Evolutionary conservation across 2,329 filamentous ascomycete genomes (phyloP).

Genomic region (Lasiodiplodia gonubiensis): DNA sequence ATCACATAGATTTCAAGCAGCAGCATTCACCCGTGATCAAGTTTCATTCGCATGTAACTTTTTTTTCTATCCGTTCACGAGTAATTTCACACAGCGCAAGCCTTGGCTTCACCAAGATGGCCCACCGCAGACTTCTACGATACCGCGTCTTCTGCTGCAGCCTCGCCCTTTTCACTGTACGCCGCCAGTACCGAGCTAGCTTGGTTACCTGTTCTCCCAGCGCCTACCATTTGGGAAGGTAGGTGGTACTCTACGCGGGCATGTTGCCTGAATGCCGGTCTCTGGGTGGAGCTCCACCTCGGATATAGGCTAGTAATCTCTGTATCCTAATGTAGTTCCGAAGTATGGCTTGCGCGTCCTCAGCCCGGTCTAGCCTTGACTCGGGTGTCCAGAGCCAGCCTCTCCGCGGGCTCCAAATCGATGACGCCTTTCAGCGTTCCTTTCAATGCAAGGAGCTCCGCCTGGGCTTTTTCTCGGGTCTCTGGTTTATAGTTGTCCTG

Average conservation of each 20-base stretch:
- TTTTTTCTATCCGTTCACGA: neutral
- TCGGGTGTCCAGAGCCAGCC: conserved; percentile 64
- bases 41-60: neutral
- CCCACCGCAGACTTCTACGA: neutral
- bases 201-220: neutral
- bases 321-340: neutral
- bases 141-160: neutral
- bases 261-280: neutral
- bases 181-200: neutral
- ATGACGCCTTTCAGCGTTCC: conserved; percentile 63
- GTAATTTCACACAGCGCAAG: neutral
- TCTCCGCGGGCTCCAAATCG: conserved; percentile 62
- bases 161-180: neutral
- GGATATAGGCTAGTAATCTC: neutral
- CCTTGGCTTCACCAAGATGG: neutral
- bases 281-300: conserved; percentile 1
- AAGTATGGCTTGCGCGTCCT: neutral
- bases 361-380: conserved; percentile 54
- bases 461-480: conserved; percentile 59
- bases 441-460: conserved; percentile 61
- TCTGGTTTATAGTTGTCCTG: conserved; percentile 61
- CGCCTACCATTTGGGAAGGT: neutral
- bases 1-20: neutral
- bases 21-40: neutral
- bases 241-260: neutral